Conservation (phyloP, 1,139 yeast genomes). For the Groenewaldozyma sp. region DNA sequence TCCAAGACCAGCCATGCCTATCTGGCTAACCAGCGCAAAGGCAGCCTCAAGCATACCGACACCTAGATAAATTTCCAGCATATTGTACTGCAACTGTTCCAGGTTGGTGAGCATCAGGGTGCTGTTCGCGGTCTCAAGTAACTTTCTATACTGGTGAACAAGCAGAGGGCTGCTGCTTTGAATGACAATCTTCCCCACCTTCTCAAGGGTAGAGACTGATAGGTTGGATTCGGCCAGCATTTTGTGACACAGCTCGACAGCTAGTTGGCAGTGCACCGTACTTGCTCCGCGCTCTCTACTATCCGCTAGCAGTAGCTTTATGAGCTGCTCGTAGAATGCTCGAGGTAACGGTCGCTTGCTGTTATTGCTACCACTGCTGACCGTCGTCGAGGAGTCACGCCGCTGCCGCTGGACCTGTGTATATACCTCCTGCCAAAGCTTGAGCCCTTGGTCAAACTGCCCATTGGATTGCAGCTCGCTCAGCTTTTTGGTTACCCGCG, state of each 20-base stretch:
- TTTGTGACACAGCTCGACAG: conserved; percentile 8
- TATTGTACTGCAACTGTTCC: conserved; percentile 8
- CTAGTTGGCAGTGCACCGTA: conserved; percentile 8
- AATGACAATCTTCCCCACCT: conserved; percentile 11
- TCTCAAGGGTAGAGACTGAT: conserved; percentile 6
- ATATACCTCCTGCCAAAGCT: conserved; percentile 1
- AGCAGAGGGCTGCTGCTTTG: conserved; percentile 11
- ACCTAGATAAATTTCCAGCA: conserved; percentile 18
- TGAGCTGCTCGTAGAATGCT: conserved; percentile 4
- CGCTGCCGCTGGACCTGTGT: conserved; percentile 1
- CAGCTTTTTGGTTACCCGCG: too few species aligned
- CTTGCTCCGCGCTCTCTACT: neutral
- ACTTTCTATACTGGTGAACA: conserved; percentile 8
- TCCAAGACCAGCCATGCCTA: conserved; percentile 13
- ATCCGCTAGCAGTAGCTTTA: too few species aligned
- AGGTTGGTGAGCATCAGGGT: conserved; percentile 1
- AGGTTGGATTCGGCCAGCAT: conserved; percentile 8
- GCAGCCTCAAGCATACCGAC: conserved; percentile 21
- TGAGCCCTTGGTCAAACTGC: conserved; percentile 3
- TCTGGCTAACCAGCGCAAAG: conserved; percentile 18
- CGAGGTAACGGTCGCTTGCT: too few species aligned
- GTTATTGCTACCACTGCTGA: neutral
- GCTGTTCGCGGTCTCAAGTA: conserved; percentile 1
- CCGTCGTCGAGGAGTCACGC: conserved; percentile 1
- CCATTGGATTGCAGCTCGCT: conserved; percentile 2